These are phyloP conservation scores for Acanthamoeba triangularis DNA, from an alignment of 208 protist species.

Conservation along the genomic window DNA sequence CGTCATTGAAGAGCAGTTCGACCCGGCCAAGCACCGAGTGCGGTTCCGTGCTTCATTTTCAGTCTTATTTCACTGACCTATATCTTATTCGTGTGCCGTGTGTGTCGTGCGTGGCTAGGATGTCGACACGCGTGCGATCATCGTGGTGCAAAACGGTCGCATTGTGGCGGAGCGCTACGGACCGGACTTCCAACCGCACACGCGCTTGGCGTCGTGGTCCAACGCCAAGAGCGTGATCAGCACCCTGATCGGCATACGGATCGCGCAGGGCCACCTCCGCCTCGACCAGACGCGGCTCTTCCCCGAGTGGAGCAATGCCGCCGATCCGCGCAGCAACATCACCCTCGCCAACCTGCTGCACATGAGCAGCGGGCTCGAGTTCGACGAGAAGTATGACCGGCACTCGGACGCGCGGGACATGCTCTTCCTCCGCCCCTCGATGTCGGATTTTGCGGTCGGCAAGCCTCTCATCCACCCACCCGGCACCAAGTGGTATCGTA, in stretches of 20 bases:
- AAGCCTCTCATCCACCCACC: background rate
- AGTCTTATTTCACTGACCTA: too few relatives aligned
- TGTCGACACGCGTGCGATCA: background rate
- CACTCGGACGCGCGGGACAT: conserved; percentile 13
- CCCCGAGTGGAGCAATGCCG: conserved; percentile 5
- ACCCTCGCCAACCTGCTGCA: background rate
- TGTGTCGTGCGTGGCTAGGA: background rate
- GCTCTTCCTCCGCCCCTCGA: conserved; percentile 19
- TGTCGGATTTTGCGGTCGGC: background rate
- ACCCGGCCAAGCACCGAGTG: background rate
- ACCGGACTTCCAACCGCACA: background rate
- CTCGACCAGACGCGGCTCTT: background rate
- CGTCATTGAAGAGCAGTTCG: background rate
- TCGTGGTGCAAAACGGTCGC: background rate
- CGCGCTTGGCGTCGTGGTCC: conserved; percentile 4
- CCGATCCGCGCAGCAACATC: background rate
- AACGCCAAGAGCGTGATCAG: conserved; percentile 25
- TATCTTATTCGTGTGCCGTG: too few relatives aligned
- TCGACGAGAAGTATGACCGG: background rate
- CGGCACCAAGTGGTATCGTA: conserved; percentile 1
- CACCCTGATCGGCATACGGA: background rate
- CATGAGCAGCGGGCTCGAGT: conserved; percentile 10
- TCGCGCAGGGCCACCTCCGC: background rate
- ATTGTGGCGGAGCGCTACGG: conserved; percentile 12
- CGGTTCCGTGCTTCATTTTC: background rate